Evolutionary conservation across 352 stramenopile species (phyloP).

Genomic region (Aphanomyces euteiches): DNA sequence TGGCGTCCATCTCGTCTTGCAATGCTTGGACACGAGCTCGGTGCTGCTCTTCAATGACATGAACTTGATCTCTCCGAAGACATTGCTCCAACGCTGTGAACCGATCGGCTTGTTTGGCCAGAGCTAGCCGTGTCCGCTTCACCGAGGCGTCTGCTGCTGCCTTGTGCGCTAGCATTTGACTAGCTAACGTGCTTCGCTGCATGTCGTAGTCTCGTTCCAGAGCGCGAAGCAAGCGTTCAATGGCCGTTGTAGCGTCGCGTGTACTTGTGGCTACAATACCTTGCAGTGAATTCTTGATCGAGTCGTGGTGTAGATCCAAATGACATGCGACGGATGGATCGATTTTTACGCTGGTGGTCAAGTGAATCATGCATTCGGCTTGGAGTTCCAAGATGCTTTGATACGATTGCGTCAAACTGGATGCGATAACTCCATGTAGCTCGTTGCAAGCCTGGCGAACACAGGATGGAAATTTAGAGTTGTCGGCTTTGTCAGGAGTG

Average conservation of each 20-base stretch:
- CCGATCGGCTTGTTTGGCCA: constrained; percentile 2
- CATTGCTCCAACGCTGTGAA: constrained; percentile 17
- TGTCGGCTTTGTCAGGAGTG: not conserved
- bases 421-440: not conserved
- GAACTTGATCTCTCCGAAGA: constrained; percentile 10
- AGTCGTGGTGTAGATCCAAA: constrained; percentile 4
- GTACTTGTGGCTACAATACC: not conserved
- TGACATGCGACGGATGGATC: not conserved
- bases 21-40: constrained; percentile 5
- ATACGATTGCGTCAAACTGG: not conserved
- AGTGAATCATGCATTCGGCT: not conserved
- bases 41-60: not conserved
- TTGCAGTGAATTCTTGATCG: not conserved
- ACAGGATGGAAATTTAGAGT: not conserved
- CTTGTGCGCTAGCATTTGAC: constrained; percentile 5
- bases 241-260: not conserved
- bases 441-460: not conserved
- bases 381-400: constrained; percentile 9
- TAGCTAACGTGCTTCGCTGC: not conserved
- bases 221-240: not conserved
- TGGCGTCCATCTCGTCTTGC: constrained; percentile 12
- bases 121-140: constrained; percentile 12
- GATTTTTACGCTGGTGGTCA: not conserved
- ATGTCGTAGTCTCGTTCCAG: not conserved
- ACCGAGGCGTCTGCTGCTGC: not conserved